Base-by-base conservation (phyloP, 805 yeast species). In the Suhomyces canberraensis region DNA sequence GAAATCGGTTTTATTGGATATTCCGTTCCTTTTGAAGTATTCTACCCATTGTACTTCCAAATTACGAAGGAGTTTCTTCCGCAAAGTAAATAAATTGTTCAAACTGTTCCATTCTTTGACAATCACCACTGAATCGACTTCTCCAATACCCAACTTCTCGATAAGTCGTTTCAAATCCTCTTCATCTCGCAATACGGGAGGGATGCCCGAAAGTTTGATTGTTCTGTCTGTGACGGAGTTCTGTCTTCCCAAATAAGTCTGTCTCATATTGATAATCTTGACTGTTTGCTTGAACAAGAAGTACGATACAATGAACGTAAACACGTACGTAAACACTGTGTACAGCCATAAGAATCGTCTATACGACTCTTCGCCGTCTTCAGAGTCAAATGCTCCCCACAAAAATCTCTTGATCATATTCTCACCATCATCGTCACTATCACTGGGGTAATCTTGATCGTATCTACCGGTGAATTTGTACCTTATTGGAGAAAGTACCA, bases 171-270 rank as follows among this genome's bases (percentile, higher is more conserved):
- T 80, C 47, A 91, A 61, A 11, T 76, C 78, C n/a, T 71, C 71
- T 47, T 80, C 89, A 39, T 78, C 81, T 35, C 97, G 71, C 28
- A 90, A 63, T 31, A 81, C 79, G 0, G 85, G 81, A 0, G 98
- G 97, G 4, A 91, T 87, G 0, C 98, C 98, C 25, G 91, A 79
- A 11, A 91, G 58, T 40, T 91, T 68, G 27, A 93, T 81, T 1
- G 98, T 93, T 55, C 96, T 73, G 66, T 91, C 98, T 0, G 98
- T 87, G 40, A 91, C 73, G 8, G 95, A 81, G 54, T 84, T 84
- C 56, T 90, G 97, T 44, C 74, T 76, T 0, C 98, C 97, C 45
- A 91, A 66, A 52, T 85, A 84, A 35, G 63, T 64, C 60, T 91
- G 98, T 44, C 98, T 75, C 47, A 84, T 81, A 34, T 71, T 64